Conservation (phyloP, 805 yeast species). For the Teunomyces lycoperdinae region DNA sequence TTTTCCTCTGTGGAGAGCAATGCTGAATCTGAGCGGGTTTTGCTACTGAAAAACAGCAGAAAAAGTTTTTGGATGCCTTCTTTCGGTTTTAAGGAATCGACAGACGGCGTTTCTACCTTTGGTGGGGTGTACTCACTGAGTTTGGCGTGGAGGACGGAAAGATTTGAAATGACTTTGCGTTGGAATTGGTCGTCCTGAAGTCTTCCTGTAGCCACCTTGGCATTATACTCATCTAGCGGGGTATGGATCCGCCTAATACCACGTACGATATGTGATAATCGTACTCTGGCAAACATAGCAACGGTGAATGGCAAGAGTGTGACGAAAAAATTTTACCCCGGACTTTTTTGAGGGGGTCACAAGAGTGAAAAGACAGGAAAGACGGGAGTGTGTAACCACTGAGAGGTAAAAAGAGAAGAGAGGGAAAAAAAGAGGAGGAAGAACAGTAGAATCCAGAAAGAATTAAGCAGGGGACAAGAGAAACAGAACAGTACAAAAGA, state of each 20-base stretch:
- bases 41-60: constrained; percentile 12
- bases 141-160: constrained; percentile 57
- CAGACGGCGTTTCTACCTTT: constrained; percentile 49
- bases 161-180: constrained; percentile 61
- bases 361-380: background rate
- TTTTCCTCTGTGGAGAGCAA: constrained; percentile 19
- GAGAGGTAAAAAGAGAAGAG: background rate
- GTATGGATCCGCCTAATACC: constrained; percentile 16
- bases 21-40: background rate
- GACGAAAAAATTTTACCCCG: constrained; percentile 1
- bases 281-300: background rate
- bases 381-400: background rate
- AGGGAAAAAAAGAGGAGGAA: background rate
- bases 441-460: background rate
- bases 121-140: constrained; percentile 63
- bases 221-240: constrained; percentile 53
- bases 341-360: background rate
- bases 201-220: constrained; percentile 45
- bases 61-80: constrained; percentile 41
- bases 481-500: background rate
- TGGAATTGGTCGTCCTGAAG: constrained; percentile 78
- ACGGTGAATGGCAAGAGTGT: background rate
- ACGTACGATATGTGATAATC: background rate
- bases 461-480: background rate
- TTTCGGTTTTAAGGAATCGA: constrained; percentile 50